Base-by-base conservation (phyloP, 1,284 basidiomycete species). In the Fomitiporia mediterranea region DNA sequence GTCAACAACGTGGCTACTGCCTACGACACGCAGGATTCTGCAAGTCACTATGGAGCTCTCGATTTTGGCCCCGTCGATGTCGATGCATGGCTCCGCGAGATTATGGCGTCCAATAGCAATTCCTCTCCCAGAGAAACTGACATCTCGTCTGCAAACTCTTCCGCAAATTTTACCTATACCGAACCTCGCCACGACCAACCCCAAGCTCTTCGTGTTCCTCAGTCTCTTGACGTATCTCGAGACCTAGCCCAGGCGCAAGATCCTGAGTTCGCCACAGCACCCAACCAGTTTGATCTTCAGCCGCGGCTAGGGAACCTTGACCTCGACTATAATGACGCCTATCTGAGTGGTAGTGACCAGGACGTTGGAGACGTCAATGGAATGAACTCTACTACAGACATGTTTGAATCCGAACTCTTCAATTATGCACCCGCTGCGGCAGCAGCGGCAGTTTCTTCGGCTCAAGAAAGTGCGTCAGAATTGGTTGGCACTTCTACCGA, bases 71-170 rank as follows among this genome's bases (percentile, higher is more conserved):
- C 54, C 25, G 55, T 56, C n/a, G 47, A 55, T 30, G 46, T 55
- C 11, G 55, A 56, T 40, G 55, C 55, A 7, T 56, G 55, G 55
- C 49, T 56, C 28, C 55, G 55, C n/a, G 48, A 56, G 49, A 19
- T 56, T 27, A 32, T 39, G 17, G 47, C 9, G 19, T 56, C 54
- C 13, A 44, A 51, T 21, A 23, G 15, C 21, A 51, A 56, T 39
- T 21, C 27, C 25, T 34, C 23, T 30, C 15, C 39, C 5, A 21
- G 11, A 15, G 55, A 56, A 9, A 9, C 48, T 21, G 34, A 21
- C 42, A 27, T 46, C 19, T 42, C 54, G 19, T 27, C 46, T 40
- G 19, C 46, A 15, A 34, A 49, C 21, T 37, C 47, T 11, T 37
- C 38, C n/a, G 43, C 48, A 25, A 39, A n/a, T 9, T 15, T 40